A percentile compares a stretch with the other conserved stretches of the same genome.
Evolutionary conservation across 768 basidiomycete genomes (phyloP).

Genomic region (Trametes cingulata): DNA sequence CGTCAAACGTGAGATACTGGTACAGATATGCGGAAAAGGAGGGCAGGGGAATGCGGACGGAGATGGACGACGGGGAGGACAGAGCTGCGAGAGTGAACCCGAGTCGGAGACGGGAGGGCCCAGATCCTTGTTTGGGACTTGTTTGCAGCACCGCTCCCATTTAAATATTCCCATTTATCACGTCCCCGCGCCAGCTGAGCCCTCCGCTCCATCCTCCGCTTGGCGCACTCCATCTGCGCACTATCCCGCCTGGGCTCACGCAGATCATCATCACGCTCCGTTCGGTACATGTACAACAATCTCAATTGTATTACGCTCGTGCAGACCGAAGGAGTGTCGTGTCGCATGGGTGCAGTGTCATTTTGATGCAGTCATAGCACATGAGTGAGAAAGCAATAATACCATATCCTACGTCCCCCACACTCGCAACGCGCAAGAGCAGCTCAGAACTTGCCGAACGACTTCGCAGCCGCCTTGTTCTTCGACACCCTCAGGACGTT

Average conservation of each 20-base stretch:
- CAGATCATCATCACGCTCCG: not conserved
- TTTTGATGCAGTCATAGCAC: conserved; percentile 35
- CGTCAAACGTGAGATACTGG: conserved; percentile 20
- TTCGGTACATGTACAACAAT: conserved; percentile 7
- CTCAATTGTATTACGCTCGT: conserved; percentile 13
- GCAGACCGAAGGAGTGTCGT: conserved; percentile 14
- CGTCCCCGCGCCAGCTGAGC: not conserved
- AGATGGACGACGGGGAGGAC: conserved; percentile 14
- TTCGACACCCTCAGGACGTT: conserved; percentile 95
- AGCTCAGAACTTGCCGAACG: conserved; percentile 90
- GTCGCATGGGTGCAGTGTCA: conserved; percentile 30
- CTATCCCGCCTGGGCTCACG: not conserved
- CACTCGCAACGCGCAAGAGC: conserved; percentile 11
- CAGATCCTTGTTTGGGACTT: conserved; percentile 25
- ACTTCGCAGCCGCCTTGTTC: conserved; percentile 89
- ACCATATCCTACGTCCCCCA: conserved; percentile 28
- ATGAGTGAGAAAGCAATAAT: conserved; percentile 33
- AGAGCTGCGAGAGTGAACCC: conserved; percentile 6
- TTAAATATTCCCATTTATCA: not conserved
- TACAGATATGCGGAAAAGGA: conserved; percentile 14
- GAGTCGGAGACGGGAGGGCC: conserved; percentile 9
- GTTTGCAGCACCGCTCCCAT: conserved; percentile 21
- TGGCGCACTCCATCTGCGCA: not conserved
- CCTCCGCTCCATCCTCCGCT: not conserved
- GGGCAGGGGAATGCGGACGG: conserved; percentile 3